These are phyloP conservation scores for Diaporthe sp. DNA, from an alignment of 2,329 filamentous ascomycete species.

Conservation along the genomic window DNA sequence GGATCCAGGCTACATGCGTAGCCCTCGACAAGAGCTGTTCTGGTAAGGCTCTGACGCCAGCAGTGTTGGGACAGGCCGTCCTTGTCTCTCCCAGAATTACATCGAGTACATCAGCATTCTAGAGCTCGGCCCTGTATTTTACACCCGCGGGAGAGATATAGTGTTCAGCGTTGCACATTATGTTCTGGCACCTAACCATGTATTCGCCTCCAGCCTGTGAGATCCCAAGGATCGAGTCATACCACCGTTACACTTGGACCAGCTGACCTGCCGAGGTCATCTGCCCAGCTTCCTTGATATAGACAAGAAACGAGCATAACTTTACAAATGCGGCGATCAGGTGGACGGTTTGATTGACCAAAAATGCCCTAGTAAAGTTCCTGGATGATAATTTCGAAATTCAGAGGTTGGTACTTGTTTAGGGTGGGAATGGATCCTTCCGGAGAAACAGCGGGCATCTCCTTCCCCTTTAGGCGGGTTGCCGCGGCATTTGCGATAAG, in stretches of 20 bases:
- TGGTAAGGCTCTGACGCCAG: too few species aligned
- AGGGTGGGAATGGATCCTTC: not conserved
- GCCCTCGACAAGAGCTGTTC: too few species aligned
- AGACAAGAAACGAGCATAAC: not conserved
- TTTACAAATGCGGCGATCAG: not conserved
- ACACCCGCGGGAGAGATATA: not conserved
- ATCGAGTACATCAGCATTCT: too few species aligned
- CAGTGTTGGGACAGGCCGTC: too few species aligned
- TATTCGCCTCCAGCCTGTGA: not conserved
- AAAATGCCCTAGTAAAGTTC: not conserved
- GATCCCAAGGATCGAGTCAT: not conserved
- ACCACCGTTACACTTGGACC: not conserved
- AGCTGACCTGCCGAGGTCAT: not conserved
- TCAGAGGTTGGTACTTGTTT: not conserved
- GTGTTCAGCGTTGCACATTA: not conserved
- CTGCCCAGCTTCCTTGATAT: too few species aligned
- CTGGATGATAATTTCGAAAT: not conserved
- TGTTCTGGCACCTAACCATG: not conserved
- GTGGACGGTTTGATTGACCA: not conserved
- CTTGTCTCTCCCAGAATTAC: too few species aligned
- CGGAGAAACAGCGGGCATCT: not conserved
- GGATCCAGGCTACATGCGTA: too few species aligned
- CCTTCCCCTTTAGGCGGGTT: slow-evolving; percentile 15
- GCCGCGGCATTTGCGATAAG: slow-evolving; percentile 27
- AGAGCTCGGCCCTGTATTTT: not conserved